Conservation (phyloP, 1,284 basidiomycete genomes). For the Ceratobasidium sp. region DNA sequence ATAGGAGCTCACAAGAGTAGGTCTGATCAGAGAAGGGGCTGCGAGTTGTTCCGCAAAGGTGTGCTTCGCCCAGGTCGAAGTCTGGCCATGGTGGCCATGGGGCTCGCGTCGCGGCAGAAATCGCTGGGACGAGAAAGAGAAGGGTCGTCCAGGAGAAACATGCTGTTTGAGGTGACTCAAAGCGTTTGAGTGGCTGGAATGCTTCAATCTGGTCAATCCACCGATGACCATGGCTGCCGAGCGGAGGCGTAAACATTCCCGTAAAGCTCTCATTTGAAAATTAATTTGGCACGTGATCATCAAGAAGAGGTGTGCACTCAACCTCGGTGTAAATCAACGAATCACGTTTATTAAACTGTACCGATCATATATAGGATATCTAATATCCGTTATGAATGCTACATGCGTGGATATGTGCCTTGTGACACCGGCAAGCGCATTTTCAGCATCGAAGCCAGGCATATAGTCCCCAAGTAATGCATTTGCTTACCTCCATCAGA, state of each 20-base stretch:
- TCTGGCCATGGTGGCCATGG: constrained; percentile 22
- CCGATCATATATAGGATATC: neutral
- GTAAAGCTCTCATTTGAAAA: neutral
- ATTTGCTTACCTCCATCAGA: no score
- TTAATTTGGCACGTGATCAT: neutral
- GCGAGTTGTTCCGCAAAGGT: constrained; percentile 23
- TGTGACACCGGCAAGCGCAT: constrained; percentile 2
- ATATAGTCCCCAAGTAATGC: neutral
- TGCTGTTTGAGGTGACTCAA: neutral
- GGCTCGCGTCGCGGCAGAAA: constrained; percentile 16
- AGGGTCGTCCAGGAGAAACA: neutral
- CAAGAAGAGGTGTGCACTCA: neutral
- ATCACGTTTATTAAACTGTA: neutral
- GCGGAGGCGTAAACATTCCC: neutral
- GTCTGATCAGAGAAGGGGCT: constrained; percentile 10
- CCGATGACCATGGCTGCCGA: constrained; percentile 7
- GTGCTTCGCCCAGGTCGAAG: neutral
- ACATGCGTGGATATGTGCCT: neutral
- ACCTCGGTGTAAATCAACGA: neutral
- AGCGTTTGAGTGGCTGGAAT: neutral
- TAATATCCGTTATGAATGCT: neutral
- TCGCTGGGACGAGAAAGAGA: constrained; percentile 1
- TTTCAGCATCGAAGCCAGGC: neutral
- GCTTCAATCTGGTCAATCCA: neutral
- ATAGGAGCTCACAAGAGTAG: constrained; percentile 10